Conservation (phyloP, 805 yeast species). For the Saccharomycopsis sp. region DNA sequence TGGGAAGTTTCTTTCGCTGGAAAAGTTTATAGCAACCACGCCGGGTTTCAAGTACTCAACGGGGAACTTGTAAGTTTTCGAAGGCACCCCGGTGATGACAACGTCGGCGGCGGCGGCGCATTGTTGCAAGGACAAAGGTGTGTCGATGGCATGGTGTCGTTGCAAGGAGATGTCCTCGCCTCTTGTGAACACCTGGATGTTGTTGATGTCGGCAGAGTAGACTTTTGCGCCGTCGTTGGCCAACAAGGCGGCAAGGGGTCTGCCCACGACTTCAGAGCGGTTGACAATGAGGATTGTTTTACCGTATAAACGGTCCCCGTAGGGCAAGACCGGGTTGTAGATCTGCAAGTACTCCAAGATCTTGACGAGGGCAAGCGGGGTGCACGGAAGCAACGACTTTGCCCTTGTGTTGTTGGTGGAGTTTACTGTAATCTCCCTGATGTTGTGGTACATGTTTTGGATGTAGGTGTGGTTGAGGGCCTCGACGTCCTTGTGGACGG, state of each 20-base stretch:
- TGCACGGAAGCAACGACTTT: conserved; percentile 91
- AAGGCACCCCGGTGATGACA: conserved; percentile 92
- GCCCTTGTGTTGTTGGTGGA: conserved; percentile 28
- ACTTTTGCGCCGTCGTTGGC: conserved; percentile 98
- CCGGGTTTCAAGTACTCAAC: conserved; percentile 74
- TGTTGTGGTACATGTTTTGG: conserved; percentile 91
- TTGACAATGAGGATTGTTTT: conserved; percentile 86
- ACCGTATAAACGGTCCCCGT: conserved; percentile 90
- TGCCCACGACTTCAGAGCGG: conserved; percentile 93
- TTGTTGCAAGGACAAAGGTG: conserved; percentile 44
- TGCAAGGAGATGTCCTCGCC: conserved; percentile 81
- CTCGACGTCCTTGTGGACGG: conserved; percentile 92
- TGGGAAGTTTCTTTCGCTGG: conserved; percentile 80
- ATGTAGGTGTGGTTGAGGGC: conserved; percentile 86
- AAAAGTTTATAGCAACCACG: conserved; percentile 82
- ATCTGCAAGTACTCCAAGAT: conserved; percentile 83
- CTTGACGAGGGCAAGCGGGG: conserved; percentile 92
- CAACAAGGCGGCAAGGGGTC: conserved; percentile 90
- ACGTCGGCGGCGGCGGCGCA: conserved; percentile 77
- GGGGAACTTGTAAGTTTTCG: conserved; percentile 76
- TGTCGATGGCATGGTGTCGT: conserved; percentile 72
- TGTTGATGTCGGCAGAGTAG: conserved; percentile 80
- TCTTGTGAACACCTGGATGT: conserved; percentile 84
- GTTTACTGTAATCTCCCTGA: conserved; percentile 39
- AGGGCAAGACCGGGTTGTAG: conserved; percentile 70